A percentile compares a stretch with the other conserved stretches of the same genome.
These are phyloP conservation scores for Antarctomyces pellizariae DNA, from an alignment of 495 filamentous ascomycete genomes.

Conservation along the genomic window DNA sequence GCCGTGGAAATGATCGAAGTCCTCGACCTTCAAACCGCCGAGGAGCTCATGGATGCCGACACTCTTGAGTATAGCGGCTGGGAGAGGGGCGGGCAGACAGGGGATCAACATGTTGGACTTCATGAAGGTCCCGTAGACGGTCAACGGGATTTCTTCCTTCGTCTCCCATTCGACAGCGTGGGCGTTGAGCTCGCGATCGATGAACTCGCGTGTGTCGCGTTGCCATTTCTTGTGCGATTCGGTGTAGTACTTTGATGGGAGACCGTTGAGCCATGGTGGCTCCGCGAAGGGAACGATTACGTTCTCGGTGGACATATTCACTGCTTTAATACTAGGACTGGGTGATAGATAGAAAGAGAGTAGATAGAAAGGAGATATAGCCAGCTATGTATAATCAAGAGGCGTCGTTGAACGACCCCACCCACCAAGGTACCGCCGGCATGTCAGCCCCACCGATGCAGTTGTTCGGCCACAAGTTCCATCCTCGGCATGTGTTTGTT, in stretches of 20 bases:
- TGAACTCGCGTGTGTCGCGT: slow-evolving; percentile 38
- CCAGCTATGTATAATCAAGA: no score
- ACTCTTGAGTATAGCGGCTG: slow-evolving; percentile 38
- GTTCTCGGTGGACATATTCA: no score
- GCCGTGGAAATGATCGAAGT: slow-evolving; percentile 51
- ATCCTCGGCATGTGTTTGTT: no score
- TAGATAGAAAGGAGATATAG: no score
- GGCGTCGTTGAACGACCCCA: no score
- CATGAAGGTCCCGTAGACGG: slow-evolving; percentile 37
- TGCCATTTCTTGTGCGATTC: slow-evolving; percentile 38
- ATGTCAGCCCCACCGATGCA: no score
- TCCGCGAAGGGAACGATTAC: slow-evolving; percentile 63
- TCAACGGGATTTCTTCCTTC: slow-evolving; percentile 25
- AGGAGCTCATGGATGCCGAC: slow-evolving; percentile 39
- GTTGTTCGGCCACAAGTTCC: no score
- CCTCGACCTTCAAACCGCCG: slow-evolving; percentile 43
- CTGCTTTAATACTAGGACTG: neutral
- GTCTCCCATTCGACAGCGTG: slow-evolving; percentile 45
- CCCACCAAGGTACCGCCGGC: no score
- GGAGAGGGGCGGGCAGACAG: slow-evolving; percentile 39
- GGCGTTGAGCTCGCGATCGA: slow-evolving; percentile 31
- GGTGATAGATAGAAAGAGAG: no score
- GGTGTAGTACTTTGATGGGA: slow-evolving; percentile 48
- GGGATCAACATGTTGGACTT: slow-evolving; percentile 38
- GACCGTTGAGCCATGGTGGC: slow-evolving; percentile 42